Evolutionary conservation across 2,329 filamentous ascomycete genomes (phyloP).

Genomic region (Ophiostoma australiae): DNA sequence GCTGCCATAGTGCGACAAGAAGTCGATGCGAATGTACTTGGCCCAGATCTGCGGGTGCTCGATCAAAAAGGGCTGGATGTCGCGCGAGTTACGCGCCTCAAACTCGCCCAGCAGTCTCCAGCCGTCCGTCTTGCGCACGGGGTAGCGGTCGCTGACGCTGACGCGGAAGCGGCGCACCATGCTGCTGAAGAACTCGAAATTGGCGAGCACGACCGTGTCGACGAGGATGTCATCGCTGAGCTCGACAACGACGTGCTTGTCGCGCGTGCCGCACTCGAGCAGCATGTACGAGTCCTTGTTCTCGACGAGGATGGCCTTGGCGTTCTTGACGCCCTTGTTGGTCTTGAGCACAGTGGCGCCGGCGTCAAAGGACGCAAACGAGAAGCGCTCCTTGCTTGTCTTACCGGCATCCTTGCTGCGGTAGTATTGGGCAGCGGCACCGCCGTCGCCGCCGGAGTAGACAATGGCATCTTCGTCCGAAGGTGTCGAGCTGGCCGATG

Average conservation of each 20-base stretch:
- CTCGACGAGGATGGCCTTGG: slow-evolving; percentile 84
- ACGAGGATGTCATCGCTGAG: slow-evolving; percentile 81
- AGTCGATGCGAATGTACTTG: slow-evolving; percentile 85
- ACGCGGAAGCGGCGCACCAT: slow-evolving; percentile 89
- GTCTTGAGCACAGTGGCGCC: slow-evolving; percentile 91
- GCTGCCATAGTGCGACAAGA: slow-evolving; percentile 88
- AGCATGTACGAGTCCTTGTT: slow-evolving; percentile 99
- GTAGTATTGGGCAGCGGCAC: slow-evolving; percentile 50
- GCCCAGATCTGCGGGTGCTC: slow-evolving; percentile 95
- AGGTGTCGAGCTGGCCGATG: slow-evolving; percentile 20
- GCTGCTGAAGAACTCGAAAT: slow-evolving; percentile 98
- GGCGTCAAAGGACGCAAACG: slow-evolving; percentile 95
- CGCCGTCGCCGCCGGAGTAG: slow-evolving; percentile 35
- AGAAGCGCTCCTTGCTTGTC: slow-evolving; percentile 96
- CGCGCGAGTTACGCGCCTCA: slow-evolving; percentile 84
- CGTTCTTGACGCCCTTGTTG: slow-evolving; percentile 77
- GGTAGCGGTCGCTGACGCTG: slow-evolving; percentile 91
- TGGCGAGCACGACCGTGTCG: slow-evolving; percentile 93
- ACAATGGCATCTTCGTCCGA: slow-evolving; percentile 41
- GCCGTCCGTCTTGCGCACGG: slow-evolving; percentile 74
- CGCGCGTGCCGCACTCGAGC: slow-evolving; percentile 76
- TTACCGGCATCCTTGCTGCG: slow-evolving; percentile 90
- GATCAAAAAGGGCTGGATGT: slow-evolving; percentile 92
- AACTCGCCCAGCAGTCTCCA: slow-evolving; percentile 88
- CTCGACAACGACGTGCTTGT: slow-evolving; percentile 94